Base-by-base conservation (phyloP, 371 early-diverging fungal species). In the Modicella reniformis region DNA sequence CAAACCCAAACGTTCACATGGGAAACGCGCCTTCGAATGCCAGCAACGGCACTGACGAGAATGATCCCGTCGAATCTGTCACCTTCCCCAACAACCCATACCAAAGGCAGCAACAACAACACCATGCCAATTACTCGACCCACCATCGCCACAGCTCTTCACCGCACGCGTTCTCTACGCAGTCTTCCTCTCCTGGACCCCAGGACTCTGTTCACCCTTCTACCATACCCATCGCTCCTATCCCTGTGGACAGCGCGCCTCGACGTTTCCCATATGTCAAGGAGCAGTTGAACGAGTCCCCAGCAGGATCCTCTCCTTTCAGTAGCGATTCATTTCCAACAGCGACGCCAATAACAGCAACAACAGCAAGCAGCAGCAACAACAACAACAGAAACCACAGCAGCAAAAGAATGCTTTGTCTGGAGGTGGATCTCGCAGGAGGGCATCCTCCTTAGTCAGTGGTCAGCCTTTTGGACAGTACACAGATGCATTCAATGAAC, bases 181-280 rank as follows among this genome's bases (percentile, higher is more conserved):
- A 33, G 25, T 13, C 50, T 13, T 50, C 50, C 23, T 55, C 68
- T 13, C 59, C 62, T 9, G 65, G 70, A 0, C 73, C 79, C 17
- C 66, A 73, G 23, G 73, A 70, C 48, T 70, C 73, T 32, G 62
- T 70, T 23, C 65, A 79, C 50, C 70, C 79, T 19, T 70, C 79
- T n/a, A 66, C 73, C 28, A 79, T 79, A 72, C 79, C 79, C 50
- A 68, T 65, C 17, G 77, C 77, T 7, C 70, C 74, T 26, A 62
- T 66, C 25, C 70, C 70, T 21, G 70, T 75, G 47, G 71, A 70
- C 17, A 56, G 62, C 21, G 44, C 59, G 8, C 62, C 41, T 2
- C 60, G 68, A 19, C 62, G 68, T 34, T 76, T 76, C 30, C 77
- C 77, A 0, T 60, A 49, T 59, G 77, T 72, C n/a, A 63, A 65